A percentile compares a stretch with the other conserved stretches of the same genome.
Evolutionary conservation across 768 basidiomycete genomes (phyloP).

Genomic region (Aureoboletus auriporus): DNA sequence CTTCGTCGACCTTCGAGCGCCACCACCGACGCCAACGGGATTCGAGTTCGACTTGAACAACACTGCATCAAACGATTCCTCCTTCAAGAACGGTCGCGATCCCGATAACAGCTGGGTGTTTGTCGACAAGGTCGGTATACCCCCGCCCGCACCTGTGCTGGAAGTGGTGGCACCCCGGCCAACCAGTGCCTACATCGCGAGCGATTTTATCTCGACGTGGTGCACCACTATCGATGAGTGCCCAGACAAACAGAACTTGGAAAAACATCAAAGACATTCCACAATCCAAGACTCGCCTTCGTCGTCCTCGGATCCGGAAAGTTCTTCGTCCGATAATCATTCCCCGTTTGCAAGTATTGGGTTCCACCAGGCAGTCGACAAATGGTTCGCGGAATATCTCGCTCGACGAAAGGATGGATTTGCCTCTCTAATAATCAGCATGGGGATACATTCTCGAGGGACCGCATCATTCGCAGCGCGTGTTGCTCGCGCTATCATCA

Average conservation of each 20-base stretch:
- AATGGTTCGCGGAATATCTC: constrained; percentile 23
- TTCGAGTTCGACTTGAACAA: constrained; percentile 2
- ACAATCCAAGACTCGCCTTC: not conserved
- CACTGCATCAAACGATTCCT: not conserved
- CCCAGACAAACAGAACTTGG: not conserved
- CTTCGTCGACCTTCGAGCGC: constrained; percentile 3
- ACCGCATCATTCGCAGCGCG: constrained; percentile 13
- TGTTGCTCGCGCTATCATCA: constrained; percentile 10
- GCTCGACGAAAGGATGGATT: constrained; percentile 5
- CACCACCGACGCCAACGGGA: constrained; percentile 20
- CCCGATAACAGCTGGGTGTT: not conserved
- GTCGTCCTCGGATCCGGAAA: constrained; percentile 12
- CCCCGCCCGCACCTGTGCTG: not conserved
- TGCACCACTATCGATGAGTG: not conserved
- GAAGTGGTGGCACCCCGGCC: constrained; percentile 1
- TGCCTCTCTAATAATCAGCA: constrained; percentile 13
- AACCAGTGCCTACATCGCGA: not conserved
- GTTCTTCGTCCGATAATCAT: constrained; percentile 1
- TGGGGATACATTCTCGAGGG: constrained; percentile 12
- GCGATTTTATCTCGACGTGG: not conserved
- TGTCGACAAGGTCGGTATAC: not conserved
- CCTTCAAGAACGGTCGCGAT: not conserved
- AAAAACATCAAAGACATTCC: not conserved
- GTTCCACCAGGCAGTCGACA: constrained; percentile 13
- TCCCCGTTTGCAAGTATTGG: constrained; percentile 1